Base-by-base conservation (phyloP, 2,329 filamentous ascomycete species). In the Claviceps monticola region DNA sequence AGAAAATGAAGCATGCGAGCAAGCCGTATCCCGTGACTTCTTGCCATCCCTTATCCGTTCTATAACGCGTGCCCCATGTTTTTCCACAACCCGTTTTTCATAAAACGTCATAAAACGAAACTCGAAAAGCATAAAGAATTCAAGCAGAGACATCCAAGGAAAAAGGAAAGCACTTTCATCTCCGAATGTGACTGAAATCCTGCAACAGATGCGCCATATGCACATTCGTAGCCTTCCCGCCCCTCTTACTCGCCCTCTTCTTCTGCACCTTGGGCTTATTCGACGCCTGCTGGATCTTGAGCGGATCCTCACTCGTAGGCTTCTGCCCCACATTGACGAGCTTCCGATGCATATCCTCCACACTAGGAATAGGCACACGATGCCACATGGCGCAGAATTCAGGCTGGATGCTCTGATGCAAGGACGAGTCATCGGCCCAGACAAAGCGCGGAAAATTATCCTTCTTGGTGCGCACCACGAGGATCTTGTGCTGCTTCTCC, bases 391-490 rank as follows among this genome's bases (percentile, higher is more conserved):
- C 72, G 65, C 83, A 78, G 66, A 97, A 96, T 65, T 95, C 88
- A 8, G 78, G 71, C 62, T 96, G 89, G 59, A 97, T 83, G 38
- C 72, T 66, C 63, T 89, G 78, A 60, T 82, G 79, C 50, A 95
- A 76, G 13, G 81, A 83, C 14, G 88, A 79, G 60, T 95, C 88
- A 66, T 98, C 88, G 50, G 83, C 77, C 88, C 90, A 97, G 50
- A 98, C 83, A 71, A 85, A 87, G 60, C 84, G 82, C 1, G 91
- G 83, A 59, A 86, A 79, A 62, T 86, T 84, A 65, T 97, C 91
- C 72, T 97, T 97, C 70, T 93, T 94, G 52, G 90, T 90, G 55
- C 90, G 81, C 21, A 88, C 86, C 5, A 96, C 88, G 38, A 97
- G 75, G 46, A 97, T 75, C 66, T 84, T 84, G 62, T 90, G 84